Conservation (phyloP, 1,284 basidiomycete genomes). For the Trametes versicolor region DNA sequence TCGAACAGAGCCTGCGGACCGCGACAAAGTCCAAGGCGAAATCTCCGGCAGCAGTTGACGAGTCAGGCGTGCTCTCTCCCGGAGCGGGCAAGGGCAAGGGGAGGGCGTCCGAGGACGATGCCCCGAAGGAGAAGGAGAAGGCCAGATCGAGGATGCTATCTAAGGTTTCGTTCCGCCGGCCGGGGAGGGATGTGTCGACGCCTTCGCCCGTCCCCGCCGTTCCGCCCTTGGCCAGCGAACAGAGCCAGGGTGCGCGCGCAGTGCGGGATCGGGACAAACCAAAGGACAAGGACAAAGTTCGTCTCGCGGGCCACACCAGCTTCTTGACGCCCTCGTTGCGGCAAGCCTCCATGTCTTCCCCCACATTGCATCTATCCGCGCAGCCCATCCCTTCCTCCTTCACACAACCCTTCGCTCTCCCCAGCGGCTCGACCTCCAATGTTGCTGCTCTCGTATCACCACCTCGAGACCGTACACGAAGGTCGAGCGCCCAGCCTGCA, state of each 20-base stretch:
- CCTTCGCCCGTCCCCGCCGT: constrained; percentile 52
- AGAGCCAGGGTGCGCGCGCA: constrained; percentile 43
- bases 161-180: constrained; percentile 64
- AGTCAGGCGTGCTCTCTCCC: constrained; percentile 52
- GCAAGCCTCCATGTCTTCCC: constrained; percentile 76
- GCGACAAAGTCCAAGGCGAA: constrained; percentile 65
- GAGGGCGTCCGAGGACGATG: constrained; percentile 44
- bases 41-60: constrained; percentile 50
- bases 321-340: constrained; percentile 72
- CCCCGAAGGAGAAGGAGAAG: constrained; percentile 50
- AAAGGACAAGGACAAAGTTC: constrained; percentile 45
- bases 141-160: constrained; percentile 55
- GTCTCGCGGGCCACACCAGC: constrained; percentile 61
- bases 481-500: constrained; percentile 51
- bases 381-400: constrained; percentile 61
- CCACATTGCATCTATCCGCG: constrained; percentile 67
- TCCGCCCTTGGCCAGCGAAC: constrained; percentile 40
- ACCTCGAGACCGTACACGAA: constrained; percentile 51
- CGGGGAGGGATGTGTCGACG: constrained; percentile 53
- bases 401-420: constrained; percentile 58
- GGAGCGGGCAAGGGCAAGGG: constrained; percentile 55
- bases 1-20: constrained; percentile 71
- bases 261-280: constrained; percentile 45
- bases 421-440: constrained; percentile 55
- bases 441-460: constrained; percentile 54